Conservation (phyloP, 176 grass and related monocot species). For the Raddia distichophylla region DNA sequence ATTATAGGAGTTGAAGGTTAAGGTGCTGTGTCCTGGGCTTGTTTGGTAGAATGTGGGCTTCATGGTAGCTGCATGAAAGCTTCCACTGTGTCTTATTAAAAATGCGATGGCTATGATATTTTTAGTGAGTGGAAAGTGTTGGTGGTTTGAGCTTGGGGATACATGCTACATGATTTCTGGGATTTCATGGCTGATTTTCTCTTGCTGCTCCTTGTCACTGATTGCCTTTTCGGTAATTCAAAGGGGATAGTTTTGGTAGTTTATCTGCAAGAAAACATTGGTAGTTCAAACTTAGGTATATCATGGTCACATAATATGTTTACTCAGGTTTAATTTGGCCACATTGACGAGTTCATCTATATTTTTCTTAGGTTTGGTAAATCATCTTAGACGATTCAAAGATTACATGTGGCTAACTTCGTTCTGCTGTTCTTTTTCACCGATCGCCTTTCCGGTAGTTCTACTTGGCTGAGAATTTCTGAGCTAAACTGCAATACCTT, state of each 20-base stretch:
- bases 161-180: constrained; percentile 15
- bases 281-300: not conserved
- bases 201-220: constrained; percentile 11
- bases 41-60: constrained; percentile 91
- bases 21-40: constrained; percentile 59
- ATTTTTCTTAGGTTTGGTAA: constrained; percentile 22
- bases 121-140: constrained; percentile 38
- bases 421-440: constrained; percentile 46
- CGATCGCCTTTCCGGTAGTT: constrained; percentile 44
- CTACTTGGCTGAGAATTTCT: constrained; percentile 40
- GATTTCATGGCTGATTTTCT: constrained; percentile 33
- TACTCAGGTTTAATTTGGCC: not conserved
- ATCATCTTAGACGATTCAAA: constrained; percentile 36
- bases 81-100: constrained; percentile 67
- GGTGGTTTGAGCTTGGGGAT: constrained; percentile 36
- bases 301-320: constrained; percentile 5
- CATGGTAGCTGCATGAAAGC: constrained; percentile 96
- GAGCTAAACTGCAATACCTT: constrained; percentile 46
- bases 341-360: constrained; percentile 6
- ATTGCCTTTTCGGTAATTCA: constrained; percentile 35
- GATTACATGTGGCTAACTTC: constrained; percentile 43
- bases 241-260: not conserved
- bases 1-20: constrained; percentile 61
- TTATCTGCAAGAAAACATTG: not conserved
- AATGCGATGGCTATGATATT: constrained; percentile 46